Evolutionary conservation across 1,139 yeast species (phyloP), one percentile per base, ranked within the genome.

Genomic region (Debaryomyces subglobosus): DNA sequence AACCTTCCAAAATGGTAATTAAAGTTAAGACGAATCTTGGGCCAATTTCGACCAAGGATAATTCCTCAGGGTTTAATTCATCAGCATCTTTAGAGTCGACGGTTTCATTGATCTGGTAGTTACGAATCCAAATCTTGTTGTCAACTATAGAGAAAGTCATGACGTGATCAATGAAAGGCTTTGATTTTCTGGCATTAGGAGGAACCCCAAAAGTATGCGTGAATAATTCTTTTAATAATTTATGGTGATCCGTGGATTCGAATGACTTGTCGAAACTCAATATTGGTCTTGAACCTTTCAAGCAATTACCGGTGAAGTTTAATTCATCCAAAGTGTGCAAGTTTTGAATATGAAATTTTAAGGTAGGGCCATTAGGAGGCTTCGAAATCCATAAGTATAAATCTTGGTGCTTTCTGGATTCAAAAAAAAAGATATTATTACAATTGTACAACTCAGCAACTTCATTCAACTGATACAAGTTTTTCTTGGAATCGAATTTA

Each of bases 351-450:
- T 88, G 96, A 69, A 94, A 92, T 71, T 95, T 94, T 63, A 89
- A 77, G 23, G 98, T 92, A 49, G 99, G 99, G 1, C 99, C 99
- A 67, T 94, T 94, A 43, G 99, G 99, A 24, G 98, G 96, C 71
- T 94, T 92, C 37, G 97, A 81, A 57, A 94, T 70, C 97, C 98
- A 94, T 67, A 94, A 71, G 68, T 95, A 94, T 64, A 94, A 82
- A 72, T 94, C 99, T 69, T 86, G 89, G 70, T 94, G 98, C 72
- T 95, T 94, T 74, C 98, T 85, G 50, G 96, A 92, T 71, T 94
- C 99, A 64, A 95, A 95, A 68, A 89, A 94, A 69, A 91, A 77
- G 58, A 95, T 83, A 66, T 94, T 94, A 74, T 94, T 95, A 79
- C 99, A 95, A 78, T 94, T 94, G 80, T 94, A 91, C 55, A 95